A percentile compares a stretch with the other conserved stretches of the same genome.
phyloP scores from a whole-genome alignment of 108 stramenopile genomes.

The Aurantiochytrium sp. region DNA sequence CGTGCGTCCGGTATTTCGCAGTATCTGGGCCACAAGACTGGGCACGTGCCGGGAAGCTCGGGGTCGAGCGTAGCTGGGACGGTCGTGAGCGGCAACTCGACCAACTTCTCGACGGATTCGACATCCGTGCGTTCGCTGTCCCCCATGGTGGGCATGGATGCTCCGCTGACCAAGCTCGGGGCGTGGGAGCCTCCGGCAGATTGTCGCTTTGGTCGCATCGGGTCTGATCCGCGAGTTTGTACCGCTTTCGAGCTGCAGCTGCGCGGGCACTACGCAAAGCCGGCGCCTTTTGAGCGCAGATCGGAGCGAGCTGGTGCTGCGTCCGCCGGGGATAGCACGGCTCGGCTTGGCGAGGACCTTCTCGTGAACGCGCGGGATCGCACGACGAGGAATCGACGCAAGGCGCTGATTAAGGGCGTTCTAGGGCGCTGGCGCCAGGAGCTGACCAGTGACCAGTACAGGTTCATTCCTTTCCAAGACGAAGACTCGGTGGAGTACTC shows the following conservation, averaged over 20 bases:
- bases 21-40: too few species aligned
- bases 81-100: background rate
- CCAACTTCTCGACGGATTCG: background rate
- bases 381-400: background rate
- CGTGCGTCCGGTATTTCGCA: too few species aligned
- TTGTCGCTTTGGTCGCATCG: background rate
- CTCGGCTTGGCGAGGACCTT: background rate
- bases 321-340: too few species aligned
- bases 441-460: background rate
- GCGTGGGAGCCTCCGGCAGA: background rate
- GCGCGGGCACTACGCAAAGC: background rate
- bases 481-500: background rate
- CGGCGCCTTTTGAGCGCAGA: too few species aligned
- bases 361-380: background rate
- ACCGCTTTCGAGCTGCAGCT: background rate
- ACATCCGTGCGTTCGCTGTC: background rate
- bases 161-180: background rate
- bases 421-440: background rate
- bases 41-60: background rate
- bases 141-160: background rate
- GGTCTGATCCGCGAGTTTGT: background rate
- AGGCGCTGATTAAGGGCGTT: background rate
- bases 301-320: too few species aligned
- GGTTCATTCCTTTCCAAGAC: too few species aligned
- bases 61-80: background rate